Evolutionary conservation across 2,329 filamentous ascomycete genomes (phyloP).

Genomic region (Phyllosticta paracitricarpa): DNA sequence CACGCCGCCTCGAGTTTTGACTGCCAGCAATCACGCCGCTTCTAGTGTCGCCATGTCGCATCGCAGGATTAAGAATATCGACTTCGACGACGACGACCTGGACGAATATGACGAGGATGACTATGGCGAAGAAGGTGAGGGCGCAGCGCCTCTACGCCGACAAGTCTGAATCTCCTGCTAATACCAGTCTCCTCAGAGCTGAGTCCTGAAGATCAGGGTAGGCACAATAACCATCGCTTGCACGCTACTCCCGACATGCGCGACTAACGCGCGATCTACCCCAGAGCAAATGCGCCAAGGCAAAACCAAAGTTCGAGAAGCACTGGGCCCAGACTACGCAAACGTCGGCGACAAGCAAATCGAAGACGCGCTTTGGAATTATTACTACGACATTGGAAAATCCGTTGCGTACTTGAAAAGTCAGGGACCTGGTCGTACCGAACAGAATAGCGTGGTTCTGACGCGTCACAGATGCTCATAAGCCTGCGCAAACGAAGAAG

Average conservation of each 20-base stretch:
- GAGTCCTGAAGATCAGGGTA: constrained; percentile 30
- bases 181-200: constrained; percentile 15
- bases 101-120: constrained; percentile 63
- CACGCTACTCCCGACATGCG: background rate
- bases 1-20: no score
- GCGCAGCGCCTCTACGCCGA: constrained; percentile 27
- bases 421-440: constrained; percentile 13
- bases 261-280: constrained; percentile 1
- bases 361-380: constrained; percentile 86
- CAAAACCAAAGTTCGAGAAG: constrained; percentile 55
- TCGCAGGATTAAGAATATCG: constrained; percentile 10
- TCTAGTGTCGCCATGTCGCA: constrained; percentile 4
- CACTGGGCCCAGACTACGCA: constrained; percentile 40
- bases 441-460: background rate
- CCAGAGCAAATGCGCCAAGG: constrained; percentile 51
- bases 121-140: constrained; percentile 68
- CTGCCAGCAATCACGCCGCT: background rate
- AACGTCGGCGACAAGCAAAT: constrained; percentile 59
- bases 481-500: constrained; percentile 25
- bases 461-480: constrained; percentile 17
- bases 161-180: background rate
- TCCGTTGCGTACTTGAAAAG: constrained; percentile 70
- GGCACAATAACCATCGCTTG: background rate
- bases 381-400: constrained; percentile 88
- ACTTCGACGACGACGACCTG: constrained; percentile 73